Evolutionary conservation across 371 early-diverging fungal species (phyloP).

Genomic region (Apophysomyces trapeziformis): DNA sequence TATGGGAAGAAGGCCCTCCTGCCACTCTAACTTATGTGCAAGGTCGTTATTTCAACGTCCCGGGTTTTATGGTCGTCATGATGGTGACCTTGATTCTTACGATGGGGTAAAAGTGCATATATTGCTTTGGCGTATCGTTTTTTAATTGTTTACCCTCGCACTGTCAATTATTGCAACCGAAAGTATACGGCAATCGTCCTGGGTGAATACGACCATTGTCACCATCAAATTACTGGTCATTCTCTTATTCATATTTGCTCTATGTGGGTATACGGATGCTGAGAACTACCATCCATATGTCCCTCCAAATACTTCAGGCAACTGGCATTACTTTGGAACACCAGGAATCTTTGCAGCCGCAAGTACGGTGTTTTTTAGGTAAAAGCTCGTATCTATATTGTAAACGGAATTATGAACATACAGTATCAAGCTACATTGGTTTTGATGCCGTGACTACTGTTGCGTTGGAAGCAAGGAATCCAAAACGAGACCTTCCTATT

Average conservation of each 20-base stretch:
- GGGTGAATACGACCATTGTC: slow-evolving; percentile 74
- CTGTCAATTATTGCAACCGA: too few species aligned
- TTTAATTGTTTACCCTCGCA: neutral
- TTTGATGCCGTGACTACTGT: slow-evolving; percentile 90
- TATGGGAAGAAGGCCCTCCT: slow-evolving; percentile 52
- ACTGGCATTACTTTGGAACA: slow-evolving; percentile 67
- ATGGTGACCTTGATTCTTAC: slow-evolving; percentile 61
- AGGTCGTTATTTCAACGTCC: slow-evolving; percentile 73
- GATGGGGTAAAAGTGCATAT: slow-evolving; percentile 53
- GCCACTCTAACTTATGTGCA: slow-evolving; percentile 42
- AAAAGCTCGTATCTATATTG: slow-evolving; percentile 2
- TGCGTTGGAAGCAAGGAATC: slow-evolving; percentile 85
- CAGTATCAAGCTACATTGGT: slow-evolving; percentile 72
- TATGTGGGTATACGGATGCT: slow-evolving; percentile 64
- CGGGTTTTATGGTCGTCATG: slow-evolving; percentile 71
- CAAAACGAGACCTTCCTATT: slow-evolving; percentile 84
- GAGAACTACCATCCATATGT: slow-evolving; percentile 82
- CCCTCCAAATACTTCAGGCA: slow-evolving; percentile 59
- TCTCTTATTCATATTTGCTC: slow-evolving; percentile 79
- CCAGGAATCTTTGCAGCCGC: slow-evolving; percentile 79
- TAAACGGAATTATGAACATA: neutral
- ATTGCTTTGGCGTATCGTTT: neutral
- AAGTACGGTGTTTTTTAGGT: slow-evolving; percentile 78
- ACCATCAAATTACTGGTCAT: slow-evolving; percentile 75
- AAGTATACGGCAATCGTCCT: slow-evolving; percentile 70